These are phyloP conservation scores for Mallotus japonicus DNA, from an alignment of 441 rosid species.

Conservation along the genomic window DNA sequence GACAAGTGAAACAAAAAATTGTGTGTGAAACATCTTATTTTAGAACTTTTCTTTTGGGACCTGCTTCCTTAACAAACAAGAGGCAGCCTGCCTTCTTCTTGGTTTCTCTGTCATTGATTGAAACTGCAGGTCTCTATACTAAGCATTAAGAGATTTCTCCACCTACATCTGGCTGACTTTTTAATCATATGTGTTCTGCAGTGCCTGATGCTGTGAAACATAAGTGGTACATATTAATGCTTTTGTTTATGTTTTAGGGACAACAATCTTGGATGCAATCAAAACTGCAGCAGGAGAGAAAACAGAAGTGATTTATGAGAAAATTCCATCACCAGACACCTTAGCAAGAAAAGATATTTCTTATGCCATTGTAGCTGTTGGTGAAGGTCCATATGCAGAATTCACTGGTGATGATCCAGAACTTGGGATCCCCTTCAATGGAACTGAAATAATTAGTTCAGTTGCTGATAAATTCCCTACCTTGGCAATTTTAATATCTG, in stretches of 20 bases:
- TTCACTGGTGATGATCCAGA: constrained; percentile 47
- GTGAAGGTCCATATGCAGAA: constrained; percentile 87
- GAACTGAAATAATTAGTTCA: constrained; percentile 42
- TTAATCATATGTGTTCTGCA: neutral
- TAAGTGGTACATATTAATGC: constrained; percentile 2
- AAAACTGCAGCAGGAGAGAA: constrained; percentile 56
- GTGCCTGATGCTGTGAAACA: constrained; percentile 1
- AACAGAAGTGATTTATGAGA: constrained; percentile 68
- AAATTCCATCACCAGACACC: constrained; percentile 53
- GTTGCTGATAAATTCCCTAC: constrained; percentile 70
- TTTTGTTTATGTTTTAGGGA: constrained; percentile 44
- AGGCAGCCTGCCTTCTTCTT: neutral
- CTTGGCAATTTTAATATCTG: constrained; percentile 60
- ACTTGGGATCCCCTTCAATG: constrained; percentile 63
- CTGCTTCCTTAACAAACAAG: no score
- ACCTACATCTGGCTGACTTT: neutral
- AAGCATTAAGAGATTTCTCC: neutral
- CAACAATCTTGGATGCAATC: constrained; percentile 82
- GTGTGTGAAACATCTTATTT: neutral
- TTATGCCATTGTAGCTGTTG: constrained; percentile 77
- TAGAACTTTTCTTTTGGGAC: neutral
- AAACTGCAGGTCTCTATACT: neutral
- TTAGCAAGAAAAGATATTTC: constrained; percentile 49
- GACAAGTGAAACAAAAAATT: neutral
- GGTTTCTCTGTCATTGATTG: neutral